Conservation (phyloP, 208 protist species). For the Trypanosomatidae sp. region DNA sequence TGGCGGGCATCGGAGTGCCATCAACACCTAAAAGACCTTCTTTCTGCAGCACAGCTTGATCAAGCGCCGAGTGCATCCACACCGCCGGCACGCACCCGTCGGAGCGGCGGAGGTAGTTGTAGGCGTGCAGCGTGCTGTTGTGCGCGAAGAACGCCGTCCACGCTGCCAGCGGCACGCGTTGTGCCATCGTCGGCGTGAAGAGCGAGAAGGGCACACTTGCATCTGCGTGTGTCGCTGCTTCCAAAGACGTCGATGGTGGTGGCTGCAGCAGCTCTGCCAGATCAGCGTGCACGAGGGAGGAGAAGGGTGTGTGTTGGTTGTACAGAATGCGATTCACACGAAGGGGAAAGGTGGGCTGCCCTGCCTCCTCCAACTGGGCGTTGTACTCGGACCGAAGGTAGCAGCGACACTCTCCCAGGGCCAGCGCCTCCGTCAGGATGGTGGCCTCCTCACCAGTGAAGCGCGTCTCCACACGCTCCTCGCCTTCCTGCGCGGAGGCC, state of each 20-base stretch:
- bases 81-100: constrained; percentile 56
- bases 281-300: constrained; percentile 48
- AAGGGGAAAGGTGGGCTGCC: constrained; percentile 37
- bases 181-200: constrained; percentile 6
- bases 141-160: constrained; percentile 40
- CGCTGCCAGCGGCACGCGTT: constrained; percentile 9
- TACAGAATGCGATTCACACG: constrained; percentile 55
- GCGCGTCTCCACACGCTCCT: constrained; percentile 69
- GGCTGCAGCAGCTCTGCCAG: constrained; percentile 35
- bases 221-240: not conserved
- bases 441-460: constrained; percentile 59
- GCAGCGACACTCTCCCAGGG: constrained; percentile 72
- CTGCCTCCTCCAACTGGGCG: constrained; percentile 20
- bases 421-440: constrained; percentile 59
- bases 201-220: constrained; percentile 18
- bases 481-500: constrained; percentile 51
- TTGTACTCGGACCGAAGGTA: constrained; percentile 47
- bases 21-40: constrained; percentile 7
- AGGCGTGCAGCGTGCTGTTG: constrained; percentile 76
- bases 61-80: constrained; percentile 41
- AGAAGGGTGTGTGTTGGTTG: constrained; percentile 41
- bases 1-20: not conserved
- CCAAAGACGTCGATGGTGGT: not conserved
- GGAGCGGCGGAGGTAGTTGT: constrained; percentile 70
- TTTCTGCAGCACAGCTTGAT: constrained; percentile 1